These are phyloP conservation scores for Lumnitzera littorea DNA, from an alignment of 345 rosid genomes.

Conservation along the genomic window DNA sequence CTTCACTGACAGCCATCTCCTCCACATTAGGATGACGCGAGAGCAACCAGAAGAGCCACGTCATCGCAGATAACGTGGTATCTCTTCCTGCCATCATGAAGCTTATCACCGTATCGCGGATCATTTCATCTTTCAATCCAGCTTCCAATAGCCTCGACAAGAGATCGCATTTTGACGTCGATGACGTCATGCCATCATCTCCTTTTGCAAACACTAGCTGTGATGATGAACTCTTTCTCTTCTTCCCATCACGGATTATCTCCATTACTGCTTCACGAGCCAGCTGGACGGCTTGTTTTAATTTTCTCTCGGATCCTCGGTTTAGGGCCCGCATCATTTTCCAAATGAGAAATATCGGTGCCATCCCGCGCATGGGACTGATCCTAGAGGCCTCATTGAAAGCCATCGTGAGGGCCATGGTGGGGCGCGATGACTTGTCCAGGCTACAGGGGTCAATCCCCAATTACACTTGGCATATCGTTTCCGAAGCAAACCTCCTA, in stretches of 20 bases:
- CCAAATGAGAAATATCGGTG: constrained; percentile 48
- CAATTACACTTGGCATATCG: constrained; percentile 35
- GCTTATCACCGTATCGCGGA: constrained; percentile 54
- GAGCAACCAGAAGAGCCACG: constrained; percentile 70
- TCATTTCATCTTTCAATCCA: constrained; percentile 37
- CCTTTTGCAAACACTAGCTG: constrained; percentile 7
- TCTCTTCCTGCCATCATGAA: constrained; percentile 71
- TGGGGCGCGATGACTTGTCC: constrained; percentile 29
- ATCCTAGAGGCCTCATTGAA: constrained; percentile 48
- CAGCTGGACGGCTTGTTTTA: constrained; percentile 31
- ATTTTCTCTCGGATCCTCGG: constrained; percentile 52
- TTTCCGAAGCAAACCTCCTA: constrained; percentile 52
- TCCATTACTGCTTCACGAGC: constrained; percentile 27
- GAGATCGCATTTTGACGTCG: constrained; percentile 21
- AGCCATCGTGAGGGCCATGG: constrained; percentile 32
- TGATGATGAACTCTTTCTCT: background rate
- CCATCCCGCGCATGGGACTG: constrained; percentile 47
- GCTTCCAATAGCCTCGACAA: constrained; percentile 39
- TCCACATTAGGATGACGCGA: constrained; percentile 25
- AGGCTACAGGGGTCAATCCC: constrained; percentile 53
- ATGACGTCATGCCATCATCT: background rate
- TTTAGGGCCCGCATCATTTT: constrained; percentile 45
- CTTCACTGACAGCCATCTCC: constrained; percentile 27
- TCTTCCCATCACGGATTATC: constrained; percentile 34
- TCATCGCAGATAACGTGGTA: constrained; percentile 60